Percentiles rank a stretch among this genome's conserved stretches.
Evolutionary conservation across 345 rosid species (phyloP).

Genomic region (Citrus hindsii): DNA sequence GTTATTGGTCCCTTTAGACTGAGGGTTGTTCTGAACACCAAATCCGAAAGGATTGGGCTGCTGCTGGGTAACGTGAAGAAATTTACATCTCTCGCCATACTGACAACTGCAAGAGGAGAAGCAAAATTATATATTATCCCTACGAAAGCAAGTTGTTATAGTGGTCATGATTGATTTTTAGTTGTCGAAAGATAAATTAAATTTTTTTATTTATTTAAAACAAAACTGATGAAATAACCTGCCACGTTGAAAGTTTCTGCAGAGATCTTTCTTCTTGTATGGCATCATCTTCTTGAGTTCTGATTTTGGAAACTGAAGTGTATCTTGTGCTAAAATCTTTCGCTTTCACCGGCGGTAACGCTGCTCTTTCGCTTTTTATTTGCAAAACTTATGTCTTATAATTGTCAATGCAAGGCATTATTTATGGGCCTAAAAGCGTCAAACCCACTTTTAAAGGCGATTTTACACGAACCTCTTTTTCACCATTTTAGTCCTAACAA

Average conservation of each 20-base stretch:
- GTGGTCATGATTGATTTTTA: neutral
- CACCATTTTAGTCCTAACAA: too few relatives aligned
- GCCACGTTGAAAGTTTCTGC: conserved; percentile 88
- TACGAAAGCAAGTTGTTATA: neutral
- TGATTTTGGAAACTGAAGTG: too few relatives aligned
- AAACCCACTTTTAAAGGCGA: too few relatives aligned
- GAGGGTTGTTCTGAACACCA: conserved; percentile 53
- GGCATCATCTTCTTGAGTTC: too few relatives aligned
- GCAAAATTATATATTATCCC: neutral
- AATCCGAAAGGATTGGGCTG: conserved; percentile 70
- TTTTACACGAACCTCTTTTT: too few relatives aligned
- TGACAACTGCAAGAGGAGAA: conserved; percentile 57
- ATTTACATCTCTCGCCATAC: conserved; percentile 73
- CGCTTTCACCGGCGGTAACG: neutral
- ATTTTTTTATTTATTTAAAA: too few relatives aligned
- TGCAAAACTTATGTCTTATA: too few relatives aligned
- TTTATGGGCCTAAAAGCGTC: too few relatives aligned
- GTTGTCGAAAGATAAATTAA: neutral
- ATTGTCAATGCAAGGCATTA: too few relatives aligned
- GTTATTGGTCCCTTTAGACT: conserved; percentile 26
- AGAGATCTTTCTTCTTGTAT: conserved; percentile 37
- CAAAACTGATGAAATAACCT: conserved; percentile 30
- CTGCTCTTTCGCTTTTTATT: too few relatives aligned
- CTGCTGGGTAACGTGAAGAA: conserved; percentile 55
- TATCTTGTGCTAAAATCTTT: neutral